Conservation (phyloP, 139 green algal species). For the Picochlorum sp. region DNA sequence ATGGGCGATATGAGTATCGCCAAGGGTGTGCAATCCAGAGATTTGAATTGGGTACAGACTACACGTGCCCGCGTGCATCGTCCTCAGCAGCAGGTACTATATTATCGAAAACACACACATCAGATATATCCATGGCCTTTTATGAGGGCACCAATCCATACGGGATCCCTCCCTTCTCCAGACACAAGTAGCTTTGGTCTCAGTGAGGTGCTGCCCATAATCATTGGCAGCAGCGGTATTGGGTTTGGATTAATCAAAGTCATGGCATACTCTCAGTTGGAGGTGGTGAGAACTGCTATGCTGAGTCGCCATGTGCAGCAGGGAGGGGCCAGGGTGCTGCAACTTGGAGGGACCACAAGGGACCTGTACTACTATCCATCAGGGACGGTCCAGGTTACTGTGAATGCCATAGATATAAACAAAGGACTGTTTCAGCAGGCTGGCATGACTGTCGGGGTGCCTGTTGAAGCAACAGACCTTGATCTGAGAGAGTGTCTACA, state of each 20-base stretch:
- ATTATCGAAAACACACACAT: too few relatives aligned
- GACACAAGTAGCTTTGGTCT: too few relatives aligned
- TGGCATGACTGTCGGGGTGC: conserved; percentile 42
- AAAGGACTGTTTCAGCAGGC: conserved; percentile 50
- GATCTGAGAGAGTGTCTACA: conserved; percentile 14
- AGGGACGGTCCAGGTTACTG: conserved; percentile 28
- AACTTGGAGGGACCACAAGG: conserved; percentile 41
- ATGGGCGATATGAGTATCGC: too few relatives aligned
- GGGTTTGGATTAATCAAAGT: conserved; percentile 23
- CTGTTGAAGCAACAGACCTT: conserved; percentile 12
- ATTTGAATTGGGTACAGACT: too few relatives aligned
- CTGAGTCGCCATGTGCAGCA: conserved; percentile 38
- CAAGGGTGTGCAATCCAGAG: too few relatives aligned
- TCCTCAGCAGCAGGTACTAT: too few relatives aligned
- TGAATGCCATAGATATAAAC: conserved; percentile 36
- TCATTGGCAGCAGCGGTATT: background rate
- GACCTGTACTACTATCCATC: conserved; percentile 61
- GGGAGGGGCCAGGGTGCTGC: conserved; percentile 24
- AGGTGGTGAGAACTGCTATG: conserved; percentile 51
- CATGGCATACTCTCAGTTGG: conserved; percentile 42
- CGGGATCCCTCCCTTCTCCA: too few relatives aligned
- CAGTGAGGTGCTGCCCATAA: too few relatives aligned
- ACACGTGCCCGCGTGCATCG: too few relatives aligned
- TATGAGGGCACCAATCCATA: too few relatives aligned
- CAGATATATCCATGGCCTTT: too few relatives aligned